Base-by-base conservation (phyloP, 352 stramenopile genomes). In the Phytophthora meadii region DNA sequence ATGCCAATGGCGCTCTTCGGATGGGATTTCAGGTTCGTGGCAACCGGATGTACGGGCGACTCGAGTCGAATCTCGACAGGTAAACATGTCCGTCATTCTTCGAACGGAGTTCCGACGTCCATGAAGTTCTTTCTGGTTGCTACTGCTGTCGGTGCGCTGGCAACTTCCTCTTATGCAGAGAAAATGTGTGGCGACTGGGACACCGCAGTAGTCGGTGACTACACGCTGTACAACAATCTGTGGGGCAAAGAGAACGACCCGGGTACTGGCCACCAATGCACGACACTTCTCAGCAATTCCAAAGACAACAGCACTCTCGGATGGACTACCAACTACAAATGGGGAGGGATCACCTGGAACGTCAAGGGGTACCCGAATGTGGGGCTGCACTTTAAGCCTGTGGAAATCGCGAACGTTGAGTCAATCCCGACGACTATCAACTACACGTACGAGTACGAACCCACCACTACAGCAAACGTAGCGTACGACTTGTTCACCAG, bases 401-500 rank as follows among this genome's bases (percentile, higher is more conserved):
- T 72, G 15, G 65, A 70, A 57, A 25, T 80, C 25, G 66, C 47
- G 39, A 67, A 68, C 12, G 45, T 80, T 39, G 65, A 56, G 27
- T 77, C 72, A 19, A 80, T 77, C 28, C 65, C 65, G 8, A 72
- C 72, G 11, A 75, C 60, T 2, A 66, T 75, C 40, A 67, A 69
- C 48, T 80, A 77, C 60, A 56, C 59, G 42, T 77, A 72, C 64
- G 54, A 72, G 61, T 73, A 74, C 56, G 52, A 54, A 3, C 55
- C 55, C 10, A 70, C 40, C 46, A 62, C 50, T 2, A 60, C 64
- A 4, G 54, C 61, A 7, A 68, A 70, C 25, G 55, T 70, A 24
- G 54, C 68, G 9, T 81, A 81, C 50, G 72, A 77, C 17, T 55
- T 81, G n/a, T 81, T 81, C 47, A 78, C 73, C 19, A 68, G 58